These are phyloP conservation scores for Amanita molliuscula DNA, from an alignment of 768 basidiomycete species.

Conservation along the genomic window DNA sequence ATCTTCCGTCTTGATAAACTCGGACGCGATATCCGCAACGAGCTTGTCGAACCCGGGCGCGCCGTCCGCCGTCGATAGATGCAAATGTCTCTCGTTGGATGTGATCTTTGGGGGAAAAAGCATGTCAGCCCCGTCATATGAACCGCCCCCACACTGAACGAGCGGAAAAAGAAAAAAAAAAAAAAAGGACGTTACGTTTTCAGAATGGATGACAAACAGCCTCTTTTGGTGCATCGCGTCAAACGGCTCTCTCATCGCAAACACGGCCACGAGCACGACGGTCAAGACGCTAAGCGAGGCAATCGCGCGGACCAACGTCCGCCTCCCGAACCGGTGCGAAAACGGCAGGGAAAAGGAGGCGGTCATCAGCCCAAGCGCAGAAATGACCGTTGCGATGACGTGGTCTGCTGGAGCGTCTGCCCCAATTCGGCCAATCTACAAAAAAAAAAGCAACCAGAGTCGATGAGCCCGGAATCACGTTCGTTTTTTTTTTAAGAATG, in stretches of 20 bases:
- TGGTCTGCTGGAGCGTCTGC: constrained; percentile 79
- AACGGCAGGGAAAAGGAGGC: constrained; percentile 62
- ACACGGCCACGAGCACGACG: constrained; percentile 45
- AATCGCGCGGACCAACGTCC: constrained; percentile 26
- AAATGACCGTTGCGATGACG: constrained; percentile 74
- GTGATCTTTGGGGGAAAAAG: constrained; percentile 40
- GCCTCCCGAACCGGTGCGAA: constrained; percentile 54
- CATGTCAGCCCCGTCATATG: too few species aligned
- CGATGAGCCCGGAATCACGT: too few species aligned
- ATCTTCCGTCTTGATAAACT: constrained; percentile 41
- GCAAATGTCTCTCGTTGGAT: constrained; percentile 60
- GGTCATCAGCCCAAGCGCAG: constrained; percentile 42
- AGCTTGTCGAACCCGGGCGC: constrained; percentile 66
- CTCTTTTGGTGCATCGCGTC: constrained; percentile 84
- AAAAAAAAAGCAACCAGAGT: too few species aligned
- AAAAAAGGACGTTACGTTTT: constrained; percentile 69
- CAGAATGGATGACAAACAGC: constrained; percentile 71
- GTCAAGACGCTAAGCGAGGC: constrained; percentile 36
- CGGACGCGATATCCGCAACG: constrained; percentile 45
- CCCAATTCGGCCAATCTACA: constrained; percentile 74
- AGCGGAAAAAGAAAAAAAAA: not conserved
- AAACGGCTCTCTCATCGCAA: constrained; percentile 54
- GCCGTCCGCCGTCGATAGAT: constrained; percentile 74
- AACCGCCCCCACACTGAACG: not conserved
- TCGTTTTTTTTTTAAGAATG: too few species aligned